Base-by-base conservation (phyloP, 2,329 filamentous ascomycete genomes). In the Fusarium beomiforme region DNA sequence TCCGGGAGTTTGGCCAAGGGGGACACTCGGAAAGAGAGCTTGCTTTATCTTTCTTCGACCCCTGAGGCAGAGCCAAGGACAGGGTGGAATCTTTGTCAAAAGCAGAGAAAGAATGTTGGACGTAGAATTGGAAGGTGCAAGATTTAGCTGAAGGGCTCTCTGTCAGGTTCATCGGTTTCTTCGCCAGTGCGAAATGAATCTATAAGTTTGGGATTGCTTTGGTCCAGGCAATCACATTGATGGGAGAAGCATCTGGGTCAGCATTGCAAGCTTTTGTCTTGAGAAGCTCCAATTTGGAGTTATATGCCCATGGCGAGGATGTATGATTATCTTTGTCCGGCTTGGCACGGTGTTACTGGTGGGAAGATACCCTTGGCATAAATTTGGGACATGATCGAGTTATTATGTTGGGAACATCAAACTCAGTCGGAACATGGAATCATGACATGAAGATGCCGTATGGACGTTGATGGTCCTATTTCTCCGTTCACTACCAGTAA, bases 241-340 rank as follows among this genome's bases (percentile, higher is more conserved):
- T 7, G 7, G 1, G 8, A 4, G 6, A 17, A 7, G 3, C 3
- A 7, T 6, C 0, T 3, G 14, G 21, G 10, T 14, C 10, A 17
- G 46, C 21, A 16, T 5, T n/a, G 13, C 8, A 10, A 3, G n/a
- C 10, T 4, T 16, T 8, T 10, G 13, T 37, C 14, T 10, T 7
- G 6, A 1, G 6, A 8, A 33, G 3, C 4, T 10, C 9, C 8
- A 4, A 49, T 33, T 7, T 17, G 2, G 9, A n/a, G 24, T n/a
- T 17, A 10, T 3, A 10, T 14, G 5, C 0, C 7, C 6, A 14
- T 12, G 9, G 26, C 4, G 4, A 16, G 24, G 43, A 26, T 29
- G 4, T 1, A n/a, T 11, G 5, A 3, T 29, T 12, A n/a, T 29
- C 3, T 29, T 11, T 29, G 10, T 47, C 16, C 5, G 29, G 4